Percentiles rank a stretch among this genome's conserved stretches.
Evolutionary conservation across 306 rosid genomes (phyloP).

Genomic region (Argentina anserina): DNA sequence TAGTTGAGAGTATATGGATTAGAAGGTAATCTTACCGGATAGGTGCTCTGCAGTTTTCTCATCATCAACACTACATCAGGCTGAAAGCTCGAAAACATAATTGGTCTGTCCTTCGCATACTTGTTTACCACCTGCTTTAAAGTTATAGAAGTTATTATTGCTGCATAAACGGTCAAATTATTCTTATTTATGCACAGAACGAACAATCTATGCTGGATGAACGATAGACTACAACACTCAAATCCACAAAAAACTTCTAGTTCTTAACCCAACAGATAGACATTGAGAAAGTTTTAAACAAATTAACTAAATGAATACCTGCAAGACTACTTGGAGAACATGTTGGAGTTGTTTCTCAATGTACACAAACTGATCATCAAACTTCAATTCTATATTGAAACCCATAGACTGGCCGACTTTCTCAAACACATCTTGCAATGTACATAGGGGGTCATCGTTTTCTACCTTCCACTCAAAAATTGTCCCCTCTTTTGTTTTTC

Average conservation of each 20-base stretch:
- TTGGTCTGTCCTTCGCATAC: slow-evolving; percentile 56
- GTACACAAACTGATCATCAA: slow-evolving; percentile 60
- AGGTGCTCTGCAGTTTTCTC: slow-evolving; percentile 48
- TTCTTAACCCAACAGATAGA: not conserved
- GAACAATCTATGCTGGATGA: not conserved
- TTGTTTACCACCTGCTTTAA: slow-evolving; percentile 49
- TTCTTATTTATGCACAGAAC: not conserved
- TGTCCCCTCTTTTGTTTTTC: slow-evolving; percentile 56
- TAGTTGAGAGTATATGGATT: not conserved
- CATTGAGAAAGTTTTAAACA: too few relatives aligned
- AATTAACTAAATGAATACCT: slow-evolving; percentile 23
- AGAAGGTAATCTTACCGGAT: slow-evolving; percentile 48
- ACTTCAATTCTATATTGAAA: slow-evolving; percentile 78
- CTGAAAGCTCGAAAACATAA: slow-evolving; percentile 68
- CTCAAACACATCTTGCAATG: slow-evolving; percentile 64
- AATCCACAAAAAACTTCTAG: not conserved
- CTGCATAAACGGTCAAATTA: not conserved
- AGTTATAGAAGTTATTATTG: not conserved
- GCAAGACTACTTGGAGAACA: slow-evolving; percentile 45
- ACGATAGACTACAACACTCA: not conserved
- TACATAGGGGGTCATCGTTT: slow-evolving; percentile 62
- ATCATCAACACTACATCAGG: slow-evolving; percentile 66
- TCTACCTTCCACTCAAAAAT: slow-evolving; percentile 61
- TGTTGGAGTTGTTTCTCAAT: slow-evolving; percentile 38
- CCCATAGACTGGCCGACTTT: slow-evolving; percentile 53